Percentiles rank a stretch among this genome's conserved stretches.
These are phyloP conservation scores for Diaporthe batatas DNA, from an alignment of 2,329 filamentous ascomycete species.

Conservation along the genomic window DNA sequence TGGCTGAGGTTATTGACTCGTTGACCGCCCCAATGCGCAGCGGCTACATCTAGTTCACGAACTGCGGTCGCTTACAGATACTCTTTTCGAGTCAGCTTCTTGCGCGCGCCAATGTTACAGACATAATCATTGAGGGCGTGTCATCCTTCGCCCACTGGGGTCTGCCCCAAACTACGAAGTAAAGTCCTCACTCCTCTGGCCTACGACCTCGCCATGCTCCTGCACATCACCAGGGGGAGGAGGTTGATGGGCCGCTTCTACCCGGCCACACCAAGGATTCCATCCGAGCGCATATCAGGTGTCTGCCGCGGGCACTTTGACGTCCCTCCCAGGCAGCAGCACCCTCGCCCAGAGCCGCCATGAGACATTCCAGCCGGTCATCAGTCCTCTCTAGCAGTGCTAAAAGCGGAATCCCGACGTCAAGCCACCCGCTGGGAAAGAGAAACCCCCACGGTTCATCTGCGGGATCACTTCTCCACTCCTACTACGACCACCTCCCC, in stretches of 20 bases:
- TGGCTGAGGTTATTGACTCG: background rate
- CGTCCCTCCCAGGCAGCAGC: background rate
- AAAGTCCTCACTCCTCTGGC: background rate
- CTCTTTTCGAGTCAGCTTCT: background rate
- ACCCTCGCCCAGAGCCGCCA: background rate
- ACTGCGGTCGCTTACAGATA: background rate
- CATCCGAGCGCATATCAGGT: background rate
- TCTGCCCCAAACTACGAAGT: background rate
- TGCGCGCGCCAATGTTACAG: background rate
- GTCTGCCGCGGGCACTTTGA: background rate
- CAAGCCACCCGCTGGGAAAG: conserved; percentile 1
- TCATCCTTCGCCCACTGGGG: background rate
- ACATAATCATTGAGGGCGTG: background rate
- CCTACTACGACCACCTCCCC: background rate
- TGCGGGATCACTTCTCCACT: background rate
- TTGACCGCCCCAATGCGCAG: background rate
- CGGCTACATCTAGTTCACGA: background rate
- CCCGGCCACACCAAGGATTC: background rate
- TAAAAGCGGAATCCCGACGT: conserved; percentile 1
- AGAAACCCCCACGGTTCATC: conserved; percentile 21
- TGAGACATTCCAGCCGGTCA: conserved; percentile 11
- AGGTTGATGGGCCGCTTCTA: background rate
- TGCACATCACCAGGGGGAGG: background rate
- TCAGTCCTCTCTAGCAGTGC: background rate
- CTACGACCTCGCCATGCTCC: background rate